phyloP scores from a whole-genome alignment of 768 basidiomycete species.

The Rhizopogon roseolus region DNA sequence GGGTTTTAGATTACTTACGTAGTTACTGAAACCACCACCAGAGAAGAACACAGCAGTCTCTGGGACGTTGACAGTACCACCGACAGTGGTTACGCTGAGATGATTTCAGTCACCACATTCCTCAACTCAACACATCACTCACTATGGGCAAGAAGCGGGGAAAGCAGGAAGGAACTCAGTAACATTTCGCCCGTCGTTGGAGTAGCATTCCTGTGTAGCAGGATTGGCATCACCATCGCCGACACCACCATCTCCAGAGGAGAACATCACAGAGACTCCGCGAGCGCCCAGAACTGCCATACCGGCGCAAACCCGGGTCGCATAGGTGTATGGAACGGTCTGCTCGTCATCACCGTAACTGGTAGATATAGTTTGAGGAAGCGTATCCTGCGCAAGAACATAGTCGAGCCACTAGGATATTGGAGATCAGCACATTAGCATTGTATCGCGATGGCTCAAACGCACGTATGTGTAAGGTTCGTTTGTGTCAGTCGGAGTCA shows the following conservation, averaged over 20 bases:
- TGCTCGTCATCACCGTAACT: conserved; percentile 75
- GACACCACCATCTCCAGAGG: conserved; percentile 69
- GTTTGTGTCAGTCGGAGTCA: conserved; percentile 38
- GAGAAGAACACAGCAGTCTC: conserved; percentile 61
- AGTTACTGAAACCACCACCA: conserved; percentile 72
- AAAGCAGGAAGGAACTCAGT: conserved; percentile 56
- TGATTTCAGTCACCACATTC: neutral
- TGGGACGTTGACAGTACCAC: conserved; percentile 56
- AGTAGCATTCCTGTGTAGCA: conserved; percentile 46
- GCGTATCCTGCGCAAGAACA: conserved; percentile 35
- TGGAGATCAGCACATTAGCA: neutral
- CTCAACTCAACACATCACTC: conserved; percentile 7
- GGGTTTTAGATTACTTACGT: conserved; percentile 29
- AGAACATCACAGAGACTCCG: conserved; percentile 63
- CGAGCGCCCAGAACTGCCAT: conserved; percentile 67
- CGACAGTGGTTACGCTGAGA: conserved; percentile 64
- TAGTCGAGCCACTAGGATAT: conserved; percentile 57
- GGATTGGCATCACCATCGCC: conserved; percentile 59
- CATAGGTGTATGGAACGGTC: conserved; percentile 59
- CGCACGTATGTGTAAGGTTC: conserved; percentile 47
- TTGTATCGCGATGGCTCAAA: neutral
- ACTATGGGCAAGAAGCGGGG: conserved; percentile 61
- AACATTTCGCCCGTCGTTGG: conserved; percentile 53
- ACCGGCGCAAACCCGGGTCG: conserved; percentile 49
- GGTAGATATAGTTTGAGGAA: conserved; percentile 63